A percentile compares a stretch with the other conserved stretches of the same genome.
Conservation (phyloP, 169 alveolate species). For the Plasmodium vivax region DNA sequence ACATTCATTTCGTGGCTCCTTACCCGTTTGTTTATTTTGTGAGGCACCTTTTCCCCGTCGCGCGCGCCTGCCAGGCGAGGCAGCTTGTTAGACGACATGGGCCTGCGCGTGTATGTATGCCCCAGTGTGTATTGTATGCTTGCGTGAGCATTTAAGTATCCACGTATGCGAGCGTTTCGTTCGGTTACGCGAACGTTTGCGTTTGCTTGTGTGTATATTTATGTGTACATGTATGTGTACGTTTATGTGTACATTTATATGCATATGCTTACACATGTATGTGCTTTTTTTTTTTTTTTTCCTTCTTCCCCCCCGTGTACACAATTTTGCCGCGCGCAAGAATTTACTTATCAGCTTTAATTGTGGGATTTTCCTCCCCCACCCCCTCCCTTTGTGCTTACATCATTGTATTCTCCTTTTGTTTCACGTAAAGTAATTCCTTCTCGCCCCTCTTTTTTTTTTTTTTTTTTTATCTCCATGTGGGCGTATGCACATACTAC, state of each 20-base stretch:
- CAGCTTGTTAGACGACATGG: not conserved
- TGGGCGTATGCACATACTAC: too few species aligned
- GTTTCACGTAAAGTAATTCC: not conserved
- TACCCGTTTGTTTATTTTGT: not conserved
- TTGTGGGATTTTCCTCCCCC: not conserved
- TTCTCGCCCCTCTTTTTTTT: not conserved
- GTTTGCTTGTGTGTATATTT: not conserved
- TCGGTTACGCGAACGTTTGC: not conserved
- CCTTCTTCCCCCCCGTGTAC: not conserved
- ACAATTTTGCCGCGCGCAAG: not conserved
- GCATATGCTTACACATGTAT: not conserved
- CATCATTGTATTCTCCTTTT: not conserved
- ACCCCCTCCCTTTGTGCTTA: not conserved
- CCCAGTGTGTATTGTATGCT: not conserved
- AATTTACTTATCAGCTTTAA: not conserved
- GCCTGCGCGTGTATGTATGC: not conserved
- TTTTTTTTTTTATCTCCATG: too few species aligned
- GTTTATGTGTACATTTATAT: constrained; percentile 3
- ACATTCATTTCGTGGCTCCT: not conserved
- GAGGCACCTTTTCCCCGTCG: not conserved
- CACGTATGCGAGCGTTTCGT: not conserved
- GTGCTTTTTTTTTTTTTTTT: not conserved
- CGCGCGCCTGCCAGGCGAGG: not conserved
- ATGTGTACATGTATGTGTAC: not conserved
- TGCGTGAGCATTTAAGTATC: not conserved